Percentiles rank a stretch among this genome's conserved stretches.
phyloP scores from a whole-genome alignment of 805 yeast genomes.

The Ascoidea asiatica region DNA sequence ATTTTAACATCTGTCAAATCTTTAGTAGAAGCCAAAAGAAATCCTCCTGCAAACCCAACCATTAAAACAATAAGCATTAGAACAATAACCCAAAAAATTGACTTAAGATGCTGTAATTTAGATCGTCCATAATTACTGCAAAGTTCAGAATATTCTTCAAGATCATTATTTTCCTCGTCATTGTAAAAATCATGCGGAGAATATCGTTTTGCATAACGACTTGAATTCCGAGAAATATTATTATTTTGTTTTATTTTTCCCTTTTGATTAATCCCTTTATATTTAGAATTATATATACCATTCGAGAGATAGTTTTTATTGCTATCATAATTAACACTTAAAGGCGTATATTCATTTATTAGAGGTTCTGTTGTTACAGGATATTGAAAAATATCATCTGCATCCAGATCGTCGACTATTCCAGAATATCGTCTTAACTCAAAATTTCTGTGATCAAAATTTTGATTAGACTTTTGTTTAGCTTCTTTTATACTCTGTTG shows the following conservation, averaged over 20 bases:
- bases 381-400: constrained; percentile 25
- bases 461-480: constrained; percentile 48
- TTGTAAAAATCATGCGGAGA: constrained; percentile 37
- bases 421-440: constrained; percentile 65
- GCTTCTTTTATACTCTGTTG: neutral
- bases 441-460: constrained; percentile 61
- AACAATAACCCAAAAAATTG: constrained; percentile 18
- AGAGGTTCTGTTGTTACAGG: constrained; percentile 10
- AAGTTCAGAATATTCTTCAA: neutral
- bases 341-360: constrained; percentile 8
- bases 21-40: constrained; percentile 73
- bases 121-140: constrained; percentile 2
- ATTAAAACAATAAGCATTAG: constrained; percentile 38
- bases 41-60: constrained; percentile 72
- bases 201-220: constrained; percentile 12
- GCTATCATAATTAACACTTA: constrained; percentile 8
- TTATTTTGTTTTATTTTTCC: too few species aligned
- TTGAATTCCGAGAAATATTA: neutral
- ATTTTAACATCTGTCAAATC: constrained; percentile 62
- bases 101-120: constrained; percentile 11
- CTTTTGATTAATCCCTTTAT: constrained; percentile 9
- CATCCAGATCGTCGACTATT: constrained; percentile 43
- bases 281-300: constrained; percentile 5
- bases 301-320: too few species aligned
- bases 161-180: constrained; percentile 11